A percentile compares a stretch with the other conserved stretches of the same genome.
These are phyloP conservation scores for Lasiosphaeris hirsuta DNA, from an alignment of 495 filamentous ascomycete genomes.

Conservation along the genomic window DNA sequence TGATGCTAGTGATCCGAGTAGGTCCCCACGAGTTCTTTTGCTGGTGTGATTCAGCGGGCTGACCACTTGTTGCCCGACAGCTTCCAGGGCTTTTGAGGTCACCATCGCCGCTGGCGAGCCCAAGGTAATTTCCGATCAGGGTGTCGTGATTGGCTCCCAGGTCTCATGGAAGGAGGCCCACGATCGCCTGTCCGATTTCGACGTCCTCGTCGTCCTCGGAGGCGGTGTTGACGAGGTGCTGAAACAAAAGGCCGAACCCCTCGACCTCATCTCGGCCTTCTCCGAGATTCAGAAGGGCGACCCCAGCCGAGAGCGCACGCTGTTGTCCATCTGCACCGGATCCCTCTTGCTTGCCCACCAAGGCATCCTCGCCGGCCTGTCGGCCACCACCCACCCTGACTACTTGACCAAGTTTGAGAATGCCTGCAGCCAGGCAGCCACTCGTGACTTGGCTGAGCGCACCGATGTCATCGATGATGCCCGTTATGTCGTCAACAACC, in stretches of 20 bases:
- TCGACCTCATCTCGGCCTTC: slow-evolving; percentile 61
- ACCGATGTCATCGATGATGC: slow-evolving; percentile 71
- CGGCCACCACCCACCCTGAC: slow-evolving; percentile 68
- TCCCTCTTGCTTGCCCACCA: slow-evolving; percentile 66
- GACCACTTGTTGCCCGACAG: slow-evolving; percentile 30
- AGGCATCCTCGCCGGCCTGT: slow-evolving; percentile 67
- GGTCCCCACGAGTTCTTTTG: slow-evolving; percentile 18
- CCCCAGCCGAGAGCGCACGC: slow-evolving; percentile 64
- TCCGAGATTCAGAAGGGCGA: slow-evolving; percentile 64
- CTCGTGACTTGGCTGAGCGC: slow-evolving; percentile 53
- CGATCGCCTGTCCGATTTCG: slow-evolving; percentile 62
- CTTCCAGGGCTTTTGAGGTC: slow-evolving; percentile 61
- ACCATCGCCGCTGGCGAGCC: slow-evolving; percentile 58
- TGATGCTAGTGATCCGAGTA: slow-evolving; percentile 59
- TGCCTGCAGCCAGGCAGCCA: slow-evolving; percentile 62
- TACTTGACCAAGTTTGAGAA: slow-evolving; percentile 62
- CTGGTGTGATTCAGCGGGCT: slow-evolving; percentile 10
- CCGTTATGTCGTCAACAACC: slow-evolving; percentile 77
- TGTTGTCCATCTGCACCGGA: slow-evolving; percentile 75
- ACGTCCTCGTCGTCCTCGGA: slow-evolving; percentile 68
- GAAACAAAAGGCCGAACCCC: slow-evolving; percentile 57
- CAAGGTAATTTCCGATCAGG: slow-evolving; percentile 62
- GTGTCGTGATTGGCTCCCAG: slow-evolving; percentile 72
- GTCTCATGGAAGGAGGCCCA: slow-evolving; percentile 63
- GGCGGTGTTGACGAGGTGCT: slow-evolving; percentile 53